phyloP scores from a whole-genome alignment of 2,329 filamentous ascomycete genomes.

The Aureobasidium musti region DNA sequence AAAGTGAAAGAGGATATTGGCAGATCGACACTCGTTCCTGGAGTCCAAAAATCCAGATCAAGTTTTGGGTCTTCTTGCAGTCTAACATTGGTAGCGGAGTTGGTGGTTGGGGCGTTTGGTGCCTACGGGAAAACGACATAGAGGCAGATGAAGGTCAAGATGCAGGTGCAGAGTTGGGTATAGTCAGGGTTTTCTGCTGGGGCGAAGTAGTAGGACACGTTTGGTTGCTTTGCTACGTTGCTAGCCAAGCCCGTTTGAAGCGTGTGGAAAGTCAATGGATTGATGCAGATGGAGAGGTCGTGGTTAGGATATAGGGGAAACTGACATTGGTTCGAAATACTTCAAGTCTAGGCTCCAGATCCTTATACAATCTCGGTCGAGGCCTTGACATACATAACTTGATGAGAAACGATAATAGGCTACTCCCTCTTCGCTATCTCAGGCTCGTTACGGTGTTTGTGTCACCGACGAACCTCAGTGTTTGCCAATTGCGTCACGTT shows the following conservation, averaged over 20 bases:
- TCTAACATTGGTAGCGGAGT: slow-evolving; percentile 61
- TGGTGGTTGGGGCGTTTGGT: slow-evolving; percentile 69
- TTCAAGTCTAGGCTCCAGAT: not conserved
- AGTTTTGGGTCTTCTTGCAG: slow-evolving; percentile 64
- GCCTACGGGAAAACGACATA: slow-evolving; percentile 41
- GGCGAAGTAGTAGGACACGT: slow-evolving; percentile 70
- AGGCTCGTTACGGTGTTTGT: too few species aligned
- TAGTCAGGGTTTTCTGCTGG: slow-evolving; percentile 73
- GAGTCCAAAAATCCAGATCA: slow-evolving; percentile 51
- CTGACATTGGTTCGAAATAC: not conserved
- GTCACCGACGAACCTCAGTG: too few species aligned
- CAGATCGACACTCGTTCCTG: slow-evolving; percentile 61
- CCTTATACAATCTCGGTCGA: not conserved
- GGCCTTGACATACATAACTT: too few species aligned
- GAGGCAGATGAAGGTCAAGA: not conserved
- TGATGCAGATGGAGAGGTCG: slow-evolving; percentile 60
- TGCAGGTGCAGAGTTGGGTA: slow-evolving; percentile 38
- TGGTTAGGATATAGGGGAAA: slow-evolving; percentile 51
- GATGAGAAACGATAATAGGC: too few species aligned
- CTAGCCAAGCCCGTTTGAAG: slow-evolving; percentile 64
- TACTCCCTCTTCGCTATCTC: too few species aligned
- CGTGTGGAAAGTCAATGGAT: slow-evolving; percentile 65
- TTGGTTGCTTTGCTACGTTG: slow-evolving; percentile 73
- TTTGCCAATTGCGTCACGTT: too few species aligned
- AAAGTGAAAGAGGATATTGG: slow-evolving; percentile 80